Percentiles rank a stretch among this genome's conserved stretches.
phyloP scores from a whole-genome alignment of 2,329 filamentous ascomycete species.

The Ophiostoma himal-ulmi region DNA sequence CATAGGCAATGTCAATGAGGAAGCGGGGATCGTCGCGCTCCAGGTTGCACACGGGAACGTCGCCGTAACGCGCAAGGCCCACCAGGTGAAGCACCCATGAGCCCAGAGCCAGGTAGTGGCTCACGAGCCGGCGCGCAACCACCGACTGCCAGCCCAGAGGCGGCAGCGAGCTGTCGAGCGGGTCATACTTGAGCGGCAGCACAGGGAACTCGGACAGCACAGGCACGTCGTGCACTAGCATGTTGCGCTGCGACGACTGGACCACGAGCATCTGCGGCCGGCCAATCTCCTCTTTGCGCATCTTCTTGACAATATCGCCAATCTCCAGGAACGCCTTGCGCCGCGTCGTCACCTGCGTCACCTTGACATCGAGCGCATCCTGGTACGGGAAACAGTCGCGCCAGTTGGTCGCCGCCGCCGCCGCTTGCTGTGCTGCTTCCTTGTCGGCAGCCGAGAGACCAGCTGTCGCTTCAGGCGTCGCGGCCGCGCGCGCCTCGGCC shows the following conservation, averaged over 20 bases:
- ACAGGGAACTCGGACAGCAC: slow-evolving; percentile 77
- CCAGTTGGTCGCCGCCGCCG: slow-evolving; percentile 59
- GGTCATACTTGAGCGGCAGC: slow-evolving; percentile 72
- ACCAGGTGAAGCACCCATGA: slow-evolving; percentile 87
- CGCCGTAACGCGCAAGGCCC: slow-evolving; percentile 82
- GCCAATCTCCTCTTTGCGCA: slow-evolving; percentile 73
- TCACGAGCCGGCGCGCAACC: slow-evolving; percentile 76
- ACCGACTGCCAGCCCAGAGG: slow-evolving; percentile 92
- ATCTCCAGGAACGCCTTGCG: slow-evolving; percentile 86
- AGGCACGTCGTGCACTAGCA: slow-evolving; percentile 79
- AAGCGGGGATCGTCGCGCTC: slow-evolving; percentile 91
- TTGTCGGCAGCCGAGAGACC: slow-evolving; percentile 19
- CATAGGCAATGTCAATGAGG: slow-evolving; percentile 93
- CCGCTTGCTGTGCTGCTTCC: slow-evolving; percentile 18
- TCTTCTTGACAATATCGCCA: slow-evolving; percentile 80
- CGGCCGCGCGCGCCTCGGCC: slow-evolving; percentile 30
- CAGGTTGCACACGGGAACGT: slow-evolving; percentile 90
- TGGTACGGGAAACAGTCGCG: slow-evolving; percentile 83
- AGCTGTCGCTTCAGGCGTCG: slow-evolving; percentile 7
- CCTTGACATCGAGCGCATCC: slow-evolving; percentile 77
- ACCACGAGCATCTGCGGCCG: slow-evolving; percentile 78
- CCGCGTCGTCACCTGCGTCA: slow-evolving; percentile 79
- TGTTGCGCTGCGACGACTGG: slow-evolving; percentile 78
- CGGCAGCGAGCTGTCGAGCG: slow-evolving; percentile 78
- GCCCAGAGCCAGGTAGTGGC: slow-evolving; percentile 87